These are phyloP conservation scores for Aspergillus sp. DNA, from an alignment of 2,329 filamentous ascomycete genomes.

Conservation along the genomic window DNA sequence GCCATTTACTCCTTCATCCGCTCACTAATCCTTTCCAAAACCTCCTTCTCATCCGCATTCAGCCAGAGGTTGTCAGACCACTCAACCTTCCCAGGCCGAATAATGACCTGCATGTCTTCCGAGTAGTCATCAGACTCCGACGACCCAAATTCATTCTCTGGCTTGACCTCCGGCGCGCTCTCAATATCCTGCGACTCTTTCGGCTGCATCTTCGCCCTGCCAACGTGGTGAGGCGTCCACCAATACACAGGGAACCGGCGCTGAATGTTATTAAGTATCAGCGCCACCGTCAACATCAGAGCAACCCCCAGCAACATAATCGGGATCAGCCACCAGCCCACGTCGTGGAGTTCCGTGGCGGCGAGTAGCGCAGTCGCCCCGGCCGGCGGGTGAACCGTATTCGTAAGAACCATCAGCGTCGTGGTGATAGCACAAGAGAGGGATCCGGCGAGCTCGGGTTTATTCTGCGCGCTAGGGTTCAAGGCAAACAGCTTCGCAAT, in stretches of 20 bases:
- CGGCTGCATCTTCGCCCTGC: slow-evolving; percentile 1
- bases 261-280: slow-evolving; percentile 69
- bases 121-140: slow-evolving; percentile 11
- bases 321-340: slow-evolving; percentile 71
- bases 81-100: slow-evolving; percentile 29
- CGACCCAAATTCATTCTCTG: slow-evolving; percentile 7
- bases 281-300: slow-evolving; percentile 63
- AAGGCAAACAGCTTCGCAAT: slow-evolving; percentile 66
- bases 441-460: slow-evolving; percentile 65
- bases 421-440: slow-evolving; percentile 65
- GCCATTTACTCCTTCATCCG: slow-evolving; percentile 25
- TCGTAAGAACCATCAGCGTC: slow-evolving; percentile 66
- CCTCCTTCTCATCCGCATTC: slow-evolving; percentile 30
- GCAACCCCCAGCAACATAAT: slow-evolving; percentile 60
- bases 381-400: slow-evolving; percentile 71
- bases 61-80: slow-evolving; percentile 36
- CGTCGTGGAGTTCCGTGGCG: slow-evolving; percentile 51
- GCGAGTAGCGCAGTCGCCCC: slow-evolving; percentile 72
- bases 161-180: slow-evolving; percentile 16
- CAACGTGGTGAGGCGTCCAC: slow-evolving; percentile 49
- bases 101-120: slow-evolving; percentile 28
- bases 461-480: slow-evolving; percentile 45
- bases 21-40: slow-evolving; percentile 34
- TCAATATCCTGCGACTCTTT: slow-evolving; percentile 19
- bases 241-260: slow-evolving; percentile 68